Evolutionary conservation across 164 flowering plant species (phyloP).

Genomic region (Brasenia schreberi): DNA sequence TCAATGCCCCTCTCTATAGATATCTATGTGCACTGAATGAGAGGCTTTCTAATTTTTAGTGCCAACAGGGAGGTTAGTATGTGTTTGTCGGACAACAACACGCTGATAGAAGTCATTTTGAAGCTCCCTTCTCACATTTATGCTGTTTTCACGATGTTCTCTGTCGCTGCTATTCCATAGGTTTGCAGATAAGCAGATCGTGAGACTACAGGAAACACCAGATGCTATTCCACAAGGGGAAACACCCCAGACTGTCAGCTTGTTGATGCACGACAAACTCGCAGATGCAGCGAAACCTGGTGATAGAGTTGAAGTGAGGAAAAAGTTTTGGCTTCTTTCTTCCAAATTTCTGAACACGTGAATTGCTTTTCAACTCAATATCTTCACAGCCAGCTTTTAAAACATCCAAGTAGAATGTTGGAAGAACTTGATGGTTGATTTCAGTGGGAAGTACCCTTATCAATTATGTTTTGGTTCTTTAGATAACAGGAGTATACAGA

Average conservation of each 20-base stretch:
- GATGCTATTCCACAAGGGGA: constrained; percentile 99
- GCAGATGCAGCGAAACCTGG: constrained; percentile 96
- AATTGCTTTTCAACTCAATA: background rate
- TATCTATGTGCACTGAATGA: too few species aligned
- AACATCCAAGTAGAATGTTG: background rate
- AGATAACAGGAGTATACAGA: constrained; percentile 97
- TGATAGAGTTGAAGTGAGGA: constrained; percentile 85
- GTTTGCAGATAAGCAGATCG: constrained; percentile 93
- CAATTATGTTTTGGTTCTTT: constrained; percentile 1
- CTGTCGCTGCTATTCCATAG: constrained; percentile 16
- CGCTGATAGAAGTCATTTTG: too few species aligned
- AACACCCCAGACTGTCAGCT: constrained; percentile 95
- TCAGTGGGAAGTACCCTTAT: too few species aligned
- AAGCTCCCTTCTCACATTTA: too few species aligned
- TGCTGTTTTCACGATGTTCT: too few species aligned
- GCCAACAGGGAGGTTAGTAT: too few species aligned
- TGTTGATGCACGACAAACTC: constrained; percentile 92
- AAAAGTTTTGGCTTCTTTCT: too few species aligned
- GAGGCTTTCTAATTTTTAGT: too few species aligned
- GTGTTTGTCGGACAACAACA: too few species aligned
- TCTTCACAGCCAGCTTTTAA: background rate
- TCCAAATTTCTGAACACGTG: background rate
- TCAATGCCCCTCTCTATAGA: too few species aligned
- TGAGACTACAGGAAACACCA: constrained; percentile 96
- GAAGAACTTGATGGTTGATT: background rate